phyloP scores from a whole-genome alignment of 2,329 filamentous ascomycete species.

The Phymatotrichopsis omnivora region DNA sequence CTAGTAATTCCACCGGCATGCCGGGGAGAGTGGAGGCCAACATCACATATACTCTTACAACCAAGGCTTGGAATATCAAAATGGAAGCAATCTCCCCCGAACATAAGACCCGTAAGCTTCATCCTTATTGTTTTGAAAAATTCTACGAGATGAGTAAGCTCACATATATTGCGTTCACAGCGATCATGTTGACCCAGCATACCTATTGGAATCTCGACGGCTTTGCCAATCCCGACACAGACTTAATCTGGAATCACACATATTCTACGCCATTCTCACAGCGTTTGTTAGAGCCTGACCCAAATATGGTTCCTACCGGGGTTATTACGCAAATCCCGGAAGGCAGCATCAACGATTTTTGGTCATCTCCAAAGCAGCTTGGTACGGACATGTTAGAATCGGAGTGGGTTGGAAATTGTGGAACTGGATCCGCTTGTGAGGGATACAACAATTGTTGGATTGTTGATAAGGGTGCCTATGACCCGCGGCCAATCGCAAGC shows the following conservation, averaged over 20 bases:
- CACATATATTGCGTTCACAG: constrained; percentile 1
- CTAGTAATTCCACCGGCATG: constrained; percentile 64
- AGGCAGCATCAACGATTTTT: constrained; percentile 68
- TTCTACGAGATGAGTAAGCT: neutral
- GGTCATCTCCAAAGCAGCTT: constrained; percentile 69
- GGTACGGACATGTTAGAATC: constrained; percentile 56
- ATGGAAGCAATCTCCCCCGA: constrained; percentile 62
- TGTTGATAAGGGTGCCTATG: constrained; percentile 38
- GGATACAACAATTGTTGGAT: constrained; percentile 62
- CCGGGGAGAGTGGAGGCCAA: constrained; percentile 65
- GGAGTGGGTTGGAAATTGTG: constrained; percentile 59
- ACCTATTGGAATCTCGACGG: constrained; percentile 78
- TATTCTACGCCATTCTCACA: constrained; percentile 63
- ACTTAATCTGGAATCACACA: constrained; percentile 57
- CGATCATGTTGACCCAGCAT: constrained; percentile 69
- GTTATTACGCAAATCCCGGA: constrained; percentile 59
- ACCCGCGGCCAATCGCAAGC: constrained; percentile 44
- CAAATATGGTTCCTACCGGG: constrained; percentile 64
- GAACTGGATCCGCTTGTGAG: constrained; percentile 49
- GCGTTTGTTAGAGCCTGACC: constrained; percentile 58
- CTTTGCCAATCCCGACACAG: constrained; percentile 62
- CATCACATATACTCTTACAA: constrained; percentile 57
- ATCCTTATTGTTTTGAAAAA: neutral
- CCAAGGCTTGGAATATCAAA: constrained; percentile 57
- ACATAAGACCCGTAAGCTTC: constrained; percentile 52